Conservation (phyloP, 2,329 filamentous ascomycete genomes). For the Dactylellina leptospora region DNA sequence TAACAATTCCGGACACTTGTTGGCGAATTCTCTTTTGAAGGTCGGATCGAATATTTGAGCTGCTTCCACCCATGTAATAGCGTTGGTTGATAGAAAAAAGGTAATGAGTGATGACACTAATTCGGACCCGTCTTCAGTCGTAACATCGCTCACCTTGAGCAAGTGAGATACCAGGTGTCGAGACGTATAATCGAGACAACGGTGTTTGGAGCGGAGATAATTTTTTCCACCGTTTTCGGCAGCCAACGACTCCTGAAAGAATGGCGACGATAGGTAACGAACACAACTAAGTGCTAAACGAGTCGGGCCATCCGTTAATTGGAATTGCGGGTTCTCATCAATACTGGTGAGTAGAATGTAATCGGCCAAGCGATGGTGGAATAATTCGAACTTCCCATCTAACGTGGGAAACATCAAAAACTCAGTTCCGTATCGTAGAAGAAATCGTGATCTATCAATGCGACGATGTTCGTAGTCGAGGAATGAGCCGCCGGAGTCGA, state of each 20-base stretch:
- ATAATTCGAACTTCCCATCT: conserved; percentile 47
- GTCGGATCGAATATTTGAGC: conserved; percentile 35
- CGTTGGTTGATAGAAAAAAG: conserved; percentile 48
- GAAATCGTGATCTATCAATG: conserved; percentile 44
- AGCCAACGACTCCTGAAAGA: conserved; percentile 42
- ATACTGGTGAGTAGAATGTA: conserved; percentile 46
- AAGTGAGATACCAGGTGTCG: conserved; percentile 27
- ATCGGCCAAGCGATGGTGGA: conserved; percentile 47
- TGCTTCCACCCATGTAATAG: conserved; percentile 46
- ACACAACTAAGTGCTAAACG: conserved; percentile 43
- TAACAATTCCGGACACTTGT: conserved; percentile 26
- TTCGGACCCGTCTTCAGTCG: conserved; percentile 46
- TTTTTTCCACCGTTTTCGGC: conserved; percentile 34
- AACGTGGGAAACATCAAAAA: conserved; percentile 44
- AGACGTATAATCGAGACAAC: conserved; percentile 43
- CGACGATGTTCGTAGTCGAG: conserved; percentile 49
- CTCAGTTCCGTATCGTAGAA: conserved; percentile 48
- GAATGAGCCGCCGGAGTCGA: conserved; percentile 51
- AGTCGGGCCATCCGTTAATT: conserved; percentile 47
- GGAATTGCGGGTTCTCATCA: conserved; percentile 49
- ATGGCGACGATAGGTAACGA: conserved; percentile 45
- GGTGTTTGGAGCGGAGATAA: conserved; percentile 42
- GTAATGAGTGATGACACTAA: conserved; percentile 43
- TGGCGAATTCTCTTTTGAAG: conserved; percentile 23
- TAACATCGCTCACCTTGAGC: conserved; percentile 49